Conservation (phyloP, 176 grass and related monocot genomes). For the Lolium multiflorum region DNA sequence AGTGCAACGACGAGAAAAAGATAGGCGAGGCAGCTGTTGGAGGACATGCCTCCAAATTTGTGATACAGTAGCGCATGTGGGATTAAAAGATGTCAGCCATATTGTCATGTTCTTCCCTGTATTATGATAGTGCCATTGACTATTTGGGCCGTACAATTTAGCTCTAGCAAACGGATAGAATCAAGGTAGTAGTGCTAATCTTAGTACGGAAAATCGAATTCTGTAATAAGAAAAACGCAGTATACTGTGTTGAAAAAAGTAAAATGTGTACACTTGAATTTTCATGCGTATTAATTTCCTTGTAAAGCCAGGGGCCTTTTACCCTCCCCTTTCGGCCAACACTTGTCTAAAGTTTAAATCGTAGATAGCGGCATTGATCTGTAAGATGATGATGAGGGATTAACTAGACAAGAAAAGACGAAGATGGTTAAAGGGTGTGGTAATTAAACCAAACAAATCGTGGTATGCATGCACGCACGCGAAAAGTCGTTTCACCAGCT, state of each 20-base stretch:
- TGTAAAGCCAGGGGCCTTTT: background rate
- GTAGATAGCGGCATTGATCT: no score
- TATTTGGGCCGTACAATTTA: background rate
- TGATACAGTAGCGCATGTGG: background rate
- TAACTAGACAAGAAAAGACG: background rate
- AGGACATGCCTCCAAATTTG: background rate
- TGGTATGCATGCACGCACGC: no score
- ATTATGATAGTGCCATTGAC: background rate
- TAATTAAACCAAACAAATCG: background rate
- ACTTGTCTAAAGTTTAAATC: background rate
- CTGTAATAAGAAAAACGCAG: no score
- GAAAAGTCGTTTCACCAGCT: background rate
- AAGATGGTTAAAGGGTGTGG: background rate
- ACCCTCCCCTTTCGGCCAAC: background rate
- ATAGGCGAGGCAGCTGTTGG: background rate
- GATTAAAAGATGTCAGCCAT: background rate
- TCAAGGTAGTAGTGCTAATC: no score
- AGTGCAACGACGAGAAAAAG: background rate
- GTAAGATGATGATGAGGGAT: background rate
- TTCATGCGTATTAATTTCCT: background rate
- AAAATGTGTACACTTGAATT: no score
- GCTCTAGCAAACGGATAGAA: background rate
- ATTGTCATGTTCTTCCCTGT: background rate
- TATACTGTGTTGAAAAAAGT: no score
- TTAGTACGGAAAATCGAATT: no score